Evolutionary conservation across 148 eudicot species (phyloP).

Genomic region (Rhododendron molle): DNA sequence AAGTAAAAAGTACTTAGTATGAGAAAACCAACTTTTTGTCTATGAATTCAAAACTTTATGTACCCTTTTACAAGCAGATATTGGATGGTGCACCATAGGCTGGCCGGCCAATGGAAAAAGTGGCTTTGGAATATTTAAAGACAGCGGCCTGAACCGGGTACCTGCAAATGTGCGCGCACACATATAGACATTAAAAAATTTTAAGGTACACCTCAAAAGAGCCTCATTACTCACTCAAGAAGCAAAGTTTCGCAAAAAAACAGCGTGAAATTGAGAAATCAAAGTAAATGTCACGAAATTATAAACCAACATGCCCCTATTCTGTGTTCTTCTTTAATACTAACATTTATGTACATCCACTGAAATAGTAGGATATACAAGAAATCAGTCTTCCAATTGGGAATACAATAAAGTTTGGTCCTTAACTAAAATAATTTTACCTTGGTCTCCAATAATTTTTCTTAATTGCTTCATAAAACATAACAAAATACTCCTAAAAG

Average conservation of each 20-base stretch:
- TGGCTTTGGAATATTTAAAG: conserved; percentile 85
- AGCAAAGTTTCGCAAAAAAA: neutral
- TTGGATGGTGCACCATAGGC: conserved; percentile 97
- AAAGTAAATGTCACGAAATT: neutral
- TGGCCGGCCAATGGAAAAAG: conserved; percentile 96
- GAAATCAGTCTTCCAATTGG: neutral
- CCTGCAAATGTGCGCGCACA: conserved; percentile 28
- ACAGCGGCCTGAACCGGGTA: conserved; percentile 84
- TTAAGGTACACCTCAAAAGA: neutral
- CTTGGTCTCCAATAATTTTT: neutral
- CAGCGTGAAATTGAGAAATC: neutral
- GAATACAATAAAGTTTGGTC: neutral
- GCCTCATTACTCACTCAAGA: conserved; percentile 1
- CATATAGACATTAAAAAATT: conserved; percentile 1
- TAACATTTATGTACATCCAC: neutral
- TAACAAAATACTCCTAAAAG: neutral
- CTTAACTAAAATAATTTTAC: neutral
- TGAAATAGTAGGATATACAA: neutral
- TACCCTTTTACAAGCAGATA: conserved; percentile 91
- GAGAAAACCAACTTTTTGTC: neutral
- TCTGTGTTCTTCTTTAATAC: neutral
- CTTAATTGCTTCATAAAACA: neutral
- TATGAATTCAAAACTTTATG: neutral
- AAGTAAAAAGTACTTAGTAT: neutral
- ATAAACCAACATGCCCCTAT: neutral